phyloP scores from a whole-genome alignment of 2,329 filamentous ascomycete genomes.

The Verticillium nubilum region DNA sequence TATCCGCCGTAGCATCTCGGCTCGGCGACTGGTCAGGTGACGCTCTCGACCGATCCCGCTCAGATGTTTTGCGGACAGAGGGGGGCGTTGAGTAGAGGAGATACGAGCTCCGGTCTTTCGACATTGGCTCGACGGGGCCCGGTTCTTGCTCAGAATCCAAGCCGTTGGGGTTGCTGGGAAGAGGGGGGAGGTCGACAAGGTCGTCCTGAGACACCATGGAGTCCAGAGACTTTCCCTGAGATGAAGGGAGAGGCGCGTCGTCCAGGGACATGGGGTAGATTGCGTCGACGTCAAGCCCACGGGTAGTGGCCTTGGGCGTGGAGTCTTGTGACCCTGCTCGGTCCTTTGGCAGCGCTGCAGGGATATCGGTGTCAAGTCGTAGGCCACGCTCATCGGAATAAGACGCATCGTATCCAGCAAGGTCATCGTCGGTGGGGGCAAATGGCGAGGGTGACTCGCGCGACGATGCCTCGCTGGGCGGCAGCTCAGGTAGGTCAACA shows the following conservation, averaged over 20 bases:
- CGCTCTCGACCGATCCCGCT: constrained; percentile 12
- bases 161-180: constrained; percentile 6
- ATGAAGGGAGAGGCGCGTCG: constrained; percentile 12
- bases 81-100: constrained; percentile 32
- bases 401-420: constrained; percentile 4
- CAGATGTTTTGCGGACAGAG: constrained; percentile 19
- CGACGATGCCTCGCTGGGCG: constrained; percentile 33
- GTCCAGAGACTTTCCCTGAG: neutral
- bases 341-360: constrained; percentile 31
- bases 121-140: constrained; percentile 32
- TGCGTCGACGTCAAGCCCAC: constrained; percentile 27
- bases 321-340: constrained; percentile 58
- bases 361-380: constrained; percentile 33
- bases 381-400: constrained; percentile 16
- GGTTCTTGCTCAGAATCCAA: constrained; percentile 25
- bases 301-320: constrained; percentile 57
- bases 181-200: constrained; percentile 9
- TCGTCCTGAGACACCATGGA: neutral
- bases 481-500: constrained; percentile 44
- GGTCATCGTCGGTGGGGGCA: constrained; percentile 20
- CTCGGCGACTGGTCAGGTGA: constrained; percentile 19
- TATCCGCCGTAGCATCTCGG: constrained; percentile 15
- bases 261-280: constrained; percentile 6
- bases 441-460: constrained; percentile 27
- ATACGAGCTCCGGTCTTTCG: constrained; percentile 37